A percentile compares a stretch with the other conserved stretches of the same genome.
Evolutionary conservation across 2,329 filamentous ascomycete species (phyloP).

Genomic region (Orbilia quercus): DNA sequence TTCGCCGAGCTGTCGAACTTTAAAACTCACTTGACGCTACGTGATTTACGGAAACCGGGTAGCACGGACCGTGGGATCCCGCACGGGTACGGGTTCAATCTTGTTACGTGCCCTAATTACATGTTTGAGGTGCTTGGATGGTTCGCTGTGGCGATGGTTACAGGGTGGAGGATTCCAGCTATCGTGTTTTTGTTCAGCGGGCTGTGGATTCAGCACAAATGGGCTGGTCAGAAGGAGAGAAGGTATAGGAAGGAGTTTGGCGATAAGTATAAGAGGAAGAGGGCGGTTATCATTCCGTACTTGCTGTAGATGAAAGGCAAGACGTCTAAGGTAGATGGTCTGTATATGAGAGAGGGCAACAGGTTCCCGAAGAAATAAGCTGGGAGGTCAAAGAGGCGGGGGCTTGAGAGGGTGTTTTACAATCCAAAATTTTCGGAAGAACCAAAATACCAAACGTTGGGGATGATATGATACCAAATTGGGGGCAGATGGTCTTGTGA

Average conservation of each 20-base stretch:
- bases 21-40: constrained; percentile 80
- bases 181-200: constrained; percentile 80
- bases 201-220: constrained; percentile 80
- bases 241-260: constrained; percentile 91
- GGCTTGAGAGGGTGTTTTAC: too few relatives aligned
- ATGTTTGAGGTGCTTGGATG: constrained; percentile 90
- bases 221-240: constrained; percentile 92
- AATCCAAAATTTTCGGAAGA: too few relatives aligned
- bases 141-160: constrained; percentile 82
- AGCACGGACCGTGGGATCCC: constrained; percentile 90
- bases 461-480: too few relatives aligned
- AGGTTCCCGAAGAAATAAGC: too few relatives aligned
- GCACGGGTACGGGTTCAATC: constrained; percentile 80
- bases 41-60: constrained; percentile 79
- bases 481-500: too few relatives aligned
- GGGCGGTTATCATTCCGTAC: constrained; percentile 81
- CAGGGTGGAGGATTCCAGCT: constrained; percentile 78
- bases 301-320: constrained; percentile 65
- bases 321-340: too few relatives aligned
- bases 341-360: too few relatives aligned
- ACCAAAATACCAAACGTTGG: too few relatives aligned
- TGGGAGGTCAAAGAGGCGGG: background rate
- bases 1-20: constrained; percentile 85
- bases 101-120: constrained; percentile 97
- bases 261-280: constrained; percentile 95